Evolutionary conservation across 495 filamentous ascomycete species (phyloP).

Genomic region (Aspergillus carlsbadensis): DNA sequence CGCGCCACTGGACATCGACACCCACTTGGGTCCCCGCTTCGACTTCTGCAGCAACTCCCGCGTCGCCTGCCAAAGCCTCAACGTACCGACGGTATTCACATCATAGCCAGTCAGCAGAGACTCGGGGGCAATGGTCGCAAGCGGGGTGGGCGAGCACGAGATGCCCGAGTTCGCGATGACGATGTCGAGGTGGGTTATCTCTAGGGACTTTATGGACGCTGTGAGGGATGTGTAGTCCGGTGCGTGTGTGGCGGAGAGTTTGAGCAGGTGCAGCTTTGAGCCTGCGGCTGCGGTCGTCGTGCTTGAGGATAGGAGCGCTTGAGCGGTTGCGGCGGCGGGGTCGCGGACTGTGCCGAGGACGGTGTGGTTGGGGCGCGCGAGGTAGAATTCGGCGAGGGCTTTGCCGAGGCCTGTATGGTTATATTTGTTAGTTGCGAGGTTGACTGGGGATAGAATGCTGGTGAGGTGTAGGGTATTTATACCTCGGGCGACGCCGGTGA

Average conservation of each 20-base stretch:
- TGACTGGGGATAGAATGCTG: too few relatives aligned
- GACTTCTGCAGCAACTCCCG: neutral
- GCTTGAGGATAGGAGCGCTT: neutral
- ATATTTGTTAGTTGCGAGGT: neutral
- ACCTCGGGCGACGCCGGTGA: conserved; percentile 11
- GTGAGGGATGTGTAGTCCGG: neutral
- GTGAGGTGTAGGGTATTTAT: neutral
- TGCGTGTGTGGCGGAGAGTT: neutral
- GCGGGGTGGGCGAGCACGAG: neutral
- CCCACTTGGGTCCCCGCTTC: neutral
- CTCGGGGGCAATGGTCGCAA: neutral
- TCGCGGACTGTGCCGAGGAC: conserved; percentile 7
- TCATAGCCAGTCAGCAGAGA: neutral
- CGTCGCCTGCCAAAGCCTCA: neutral
- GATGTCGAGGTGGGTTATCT: conserved; percentile 2
- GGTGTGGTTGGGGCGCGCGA: conserved; percentile 11
- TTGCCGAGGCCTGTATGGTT: neutral
- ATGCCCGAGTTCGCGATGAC: conserved; percentile 1
- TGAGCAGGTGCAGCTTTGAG: neutral
- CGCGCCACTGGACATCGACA: neutral
- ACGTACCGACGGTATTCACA: conserved; percentile 1
- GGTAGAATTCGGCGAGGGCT: conserved; percentile 7
- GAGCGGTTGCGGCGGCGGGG: neutral
- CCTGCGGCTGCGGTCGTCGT: too few relatives aligned
- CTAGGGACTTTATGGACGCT: neutral